Evolutionary conservation across 2,329 filamentous ascomycete genomes (phyloP).

Genomic region (Fusarium sp.): DNA sequence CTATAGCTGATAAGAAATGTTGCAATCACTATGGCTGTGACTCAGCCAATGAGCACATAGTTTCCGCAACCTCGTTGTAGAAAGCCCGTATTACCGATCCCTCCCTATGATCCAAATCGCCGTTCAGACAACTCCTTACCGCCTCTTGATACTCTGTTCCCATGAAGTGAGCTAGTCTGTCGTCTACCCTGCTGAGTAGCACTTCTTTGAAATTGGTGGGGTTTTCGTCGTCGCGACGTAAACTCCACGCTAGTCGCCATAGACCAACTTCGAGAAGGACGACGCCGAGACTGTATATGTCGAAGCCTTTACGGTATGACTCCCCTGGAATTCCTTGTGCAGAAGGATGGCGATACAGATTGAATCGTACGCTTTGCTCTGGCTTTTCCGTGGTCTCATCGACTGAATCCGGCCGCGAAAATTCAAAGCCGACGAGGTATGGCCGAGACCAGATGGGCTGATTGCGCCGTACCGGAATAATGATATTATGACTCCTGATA

Average conservation of each 20-base stretch:
- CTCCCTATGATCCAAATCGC: neutral
- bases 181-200: neutral
- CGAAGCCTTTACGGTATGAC: slow-evolving; percentile 2
- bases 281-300: slow-evolving; percentile 20
- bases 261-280: slow-evolving; percentile 13
- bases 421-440: slow-evolving; percentile 12
- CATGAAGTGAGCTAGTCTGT: slow-evolving; percentile 15
- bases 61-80: slow-evolving; percentile 15
- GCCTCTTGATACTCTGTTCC: slow-evolving; percentile 7
- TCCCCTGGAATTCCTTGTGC: slow-evolving; percentile 12
- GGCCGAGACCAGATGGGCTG: slow-evolving; percentile 8
- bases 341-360: slow-evolving; percentile 4
- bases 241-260: neutral
- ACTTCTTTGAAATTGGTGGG: neutral
- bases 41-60: slow-evolving; percentile 15
- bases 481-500: slow-evolving; percentile 16
- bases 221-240: slow-evolving; percentile 3
- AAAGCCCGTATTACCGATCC: slow-evolving; percentile 5
- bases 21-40: neutral
- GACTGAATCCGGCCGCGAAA: neutral
- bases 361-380: neutral
- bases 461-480: neutral
- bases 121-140: slow-evolving; percentile 9
- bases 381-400: slow-evolving; percentile 12
- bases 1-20: neutral